These are phyloP conservation scores for Zychaea mexicana DNA, from an alignment of 371 early-diverging fungal species.

Conservation along the genomic window DNA sequence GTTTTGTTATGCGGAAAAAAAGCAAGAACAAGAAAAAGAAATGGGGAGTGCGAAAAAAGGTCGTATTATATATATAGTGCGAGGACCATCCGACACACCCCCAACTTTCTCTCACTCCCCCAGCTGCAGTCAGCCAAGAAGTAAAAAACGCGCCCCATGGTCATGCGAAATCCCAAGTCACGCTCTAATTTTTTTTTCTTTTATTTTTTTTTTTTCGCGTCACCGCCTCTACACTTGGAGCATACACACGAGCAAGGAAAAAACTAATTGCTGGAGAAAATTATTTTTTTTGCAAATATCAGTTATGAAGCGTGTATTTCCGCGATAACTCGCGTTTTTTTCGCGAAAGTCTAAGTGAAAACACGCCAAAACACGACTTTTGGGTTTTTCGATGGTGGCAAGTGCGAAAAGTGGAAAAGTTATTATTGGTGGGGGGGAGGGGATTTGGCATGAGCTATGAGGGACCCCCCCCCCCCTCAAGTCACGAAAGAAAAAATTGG, in stretches of 20 bases:
- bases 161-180: not conserved
- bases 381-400: not conserved
- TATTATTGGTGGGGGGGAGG: not conserved
- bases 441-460: too few relatives aligned
- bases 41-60: constrained; percentile 11
- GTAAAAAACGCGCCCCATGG: too few relatives aligned
- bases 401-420: not conserved
- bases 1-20: not conserved
- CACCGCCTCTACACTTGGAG: not conserved
- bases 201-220: not conserved
- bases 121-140: too few relatives aligned
- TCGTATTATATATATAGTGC: constrained; percentile 12
- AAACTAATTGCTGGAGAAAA: not conserved
- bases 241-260: not conserved
- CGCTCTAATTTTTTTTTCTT: constrained; percentile 7
- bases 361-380: not conserved
- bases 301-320: not conserved
- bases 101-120: not conserved
- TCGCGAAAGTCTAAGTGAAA: not conserved
- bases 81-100: not conserved
- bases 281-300: not conserved
- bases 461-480: too few relatives aligned
- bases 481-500: too few relatives aligned
- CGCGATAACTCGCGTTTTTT: constrained; percentile 3
- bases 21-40: constrained; percentile 7